Percentiles rank a stretch among this genome's conserved stretches.
These are phyloP conservation scores for Cladosporium halotolerans DNA, from an alignment of 2,329 filamentous ascomycete species.

Conservation along the genomic window DNA sequence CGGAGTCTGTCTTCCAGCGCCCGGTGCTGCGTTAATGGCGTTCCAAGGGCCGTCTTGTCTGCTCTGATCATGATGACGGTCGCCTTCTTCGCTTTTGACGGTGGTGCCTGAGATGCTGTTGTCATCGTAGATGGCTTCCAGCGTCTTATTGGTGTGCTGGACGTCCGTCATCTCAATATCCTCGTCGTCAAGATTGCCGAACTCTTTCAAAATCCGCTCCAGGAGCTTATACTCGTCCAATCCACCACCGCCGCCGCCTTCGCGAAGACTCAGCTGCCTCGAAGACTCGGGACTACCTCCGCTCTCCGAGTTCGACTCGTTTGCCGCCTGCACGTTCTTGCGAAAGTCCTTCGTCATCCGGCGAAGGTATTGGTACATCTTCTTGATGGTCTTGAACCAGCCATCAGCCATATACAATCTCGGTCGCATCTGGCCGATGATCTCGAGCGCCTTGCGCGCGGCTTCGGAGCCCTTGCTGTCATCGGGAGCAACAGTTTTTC, in stretches of 20 bases:
- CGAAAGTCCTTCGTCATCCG: slow-evolving; percentile 46
- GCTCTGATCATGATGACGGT: slow-evolving; percentile 14
- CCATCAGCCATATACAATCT: slow-evolving; percentile 52
- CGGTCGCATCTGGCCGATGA: slow-evolving; percentile 47
- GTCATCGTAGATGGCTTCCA: slow-evolving; percentile 25
- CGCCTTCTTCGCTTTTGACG: slow-evolving; percentile 30
- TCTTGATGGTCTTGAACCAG: slow-evolving; percentile 49
- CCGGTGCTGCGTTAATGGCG: slow-evolving; percentile 32
- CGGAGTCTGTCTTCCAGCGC: slow-evolving; percentile 21
- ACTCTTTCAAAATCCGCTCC: slow-evolving; percentile 31
- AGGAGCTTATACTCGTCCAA: slow-evolving; percentile 50
- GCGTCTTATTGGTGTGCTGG: slow-evolving; percentile 14
- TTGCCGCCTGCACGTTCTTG: slow-evolving; percentile 26
- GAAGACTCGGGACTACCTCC: slow-evolving; percentile 28
- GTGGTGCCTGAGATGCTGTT: slow-evolving; percentile 23
- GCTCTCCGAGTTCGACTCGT: slow-evolving; percentile 26
- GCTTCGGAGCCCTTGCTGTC: slow-evolving; percentile 33
- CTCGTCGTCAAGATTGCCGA: slow-evolving; percentile 31
- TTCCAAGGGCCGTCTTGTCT: slow-evolving; percentile 33
- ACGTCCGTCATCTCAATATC: slow-evolving; percentile 31
- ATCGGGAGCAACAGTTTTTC: slow-evolving; percentile 15
- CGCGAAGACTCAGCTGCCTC: slow-evolving; percentile 35
- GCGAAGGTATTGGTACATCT: slow-evolving; percentile 50
- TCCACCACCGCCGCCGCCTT: slow-evolving; percentile 44
- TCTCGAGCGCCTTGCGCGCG: slow-evolving; percentile 44